Evolutionary conservation across 1,284 basidiomycete genomes (phyloP).

Genomic region (Somion occarium): DNA sequence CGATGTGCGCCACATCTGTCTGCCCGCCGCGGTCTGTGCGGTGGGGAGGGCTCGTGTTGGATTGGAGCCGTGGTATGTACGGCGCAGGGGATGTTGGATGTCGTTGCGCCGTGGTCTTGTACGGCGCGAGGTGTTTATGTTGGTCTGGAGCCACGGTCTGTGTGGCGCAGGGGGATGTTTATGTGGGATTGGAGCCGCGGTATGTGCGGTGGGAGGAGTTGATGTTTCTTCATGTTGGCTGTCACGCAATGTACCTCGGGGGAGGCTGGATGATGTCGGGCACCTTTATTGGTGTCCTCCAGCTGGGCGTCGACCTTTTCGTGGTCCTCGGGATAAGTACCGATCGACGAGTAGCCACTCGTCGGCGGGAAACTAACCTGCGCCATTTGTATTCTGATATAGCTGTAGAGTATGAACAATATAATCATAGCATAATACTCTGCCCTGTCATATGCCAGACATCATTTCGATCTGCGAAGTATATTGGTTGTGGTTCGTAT

Average conservation of each 20-base stretch:
- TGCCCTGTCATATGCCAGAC: neutral
- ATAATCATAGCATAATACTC: neutral
- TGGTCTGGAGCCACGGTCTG: neutral
- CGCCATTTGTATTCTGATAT: neutral
- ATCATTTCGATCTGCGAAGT: neutral
- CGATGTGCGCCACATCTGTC: neutral
- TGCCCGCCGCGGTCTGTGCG: neutral
- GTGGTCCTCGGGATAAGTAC: neutral
- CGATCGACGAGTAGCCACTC: neutral
- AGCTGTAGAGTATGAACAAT: too few species aligned
- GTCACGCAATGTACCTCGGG: too few species aligned
- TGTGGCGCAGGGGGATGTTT: neutral
- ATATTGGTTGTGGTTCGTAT: neutral
- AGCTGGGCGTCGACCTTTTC: neutral
- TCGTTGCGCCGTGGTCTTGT: neutral
- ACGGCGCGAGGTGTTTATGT: neutral
- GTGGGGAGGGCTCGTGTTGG: neutral
- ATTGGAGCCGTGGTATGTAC: neutral
- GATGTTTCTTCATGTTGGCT: neutral
- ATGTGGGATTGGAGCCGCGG: neutral
- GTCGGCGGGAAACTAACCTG: neutral
- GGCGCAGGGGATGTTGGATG: neutral
- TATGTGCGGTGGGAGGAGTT: neutral
- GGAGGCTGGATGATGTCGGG: neutral
- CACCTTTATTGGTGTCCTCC: neutral